These are phyloP conservation scores for Kwoniella shivajii DNA, from an alignment of 1,284 basidiomycete genomes.

Conservation along the genomic window DNA sequence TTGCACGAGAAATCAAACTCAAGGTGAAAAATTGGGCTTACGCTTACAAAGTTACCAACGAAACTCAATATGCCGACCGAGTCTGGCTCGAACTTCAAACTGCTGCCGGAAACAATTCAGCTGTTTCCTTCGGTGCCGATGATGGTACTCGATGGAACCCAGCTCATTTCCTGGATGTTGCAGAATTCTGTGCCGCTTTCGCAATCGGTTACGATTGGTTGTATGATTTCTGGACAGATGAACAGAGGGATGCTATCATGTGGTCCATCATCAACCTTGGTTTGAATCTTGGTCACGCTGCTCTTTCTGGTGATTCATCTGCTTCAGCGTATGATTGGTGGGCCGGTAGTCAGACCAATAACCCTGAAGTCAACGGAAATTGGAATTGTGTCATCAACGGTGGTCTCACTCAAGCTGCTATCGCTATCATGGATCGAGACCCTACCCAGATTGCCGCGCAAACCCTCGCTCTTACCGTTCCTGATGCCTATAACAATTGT, in stretches of 20 bases:
- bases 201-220: slow-evolving; percentile 94
- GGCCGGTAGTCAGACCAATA: slow-evolving; percentile 37
- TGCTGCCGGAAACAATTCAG: slow-evolving; percentile 52
- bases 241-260: slow-evolving; percentile 72
- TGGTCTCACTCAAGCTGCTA: slow-evolving; percentile 82
- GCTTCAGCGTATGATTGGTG: slow-evolving; percentile 57
- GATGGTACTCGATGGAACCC: slow-evolving; percentile 70
- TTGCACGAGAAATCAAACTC: slow-evolving; percentile 84
- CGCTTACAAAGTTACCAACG: slow-evolving; percentile 84
- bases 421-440: slow-evolving; percentile 88
- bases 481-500: slow-evolving; percentile 80
- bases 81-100: slow-evolving; percentile 72
- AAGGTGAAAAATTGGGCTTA: slow-evolving; percentile 92
- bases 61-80: slow-evolving; percentile 80
- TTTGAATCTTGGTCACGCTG: slow-evolving; percentile 64
- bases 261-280: slow-evolving; percentile 78
- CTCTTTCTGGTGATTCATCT: slow-evolving; percentile 54
- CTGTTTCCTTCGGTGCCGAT: slow-evolving; percentile 65
- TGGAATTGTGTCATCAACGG: slow-evolving; percentile 98
- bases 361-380: slow-evolving; percentile 64
- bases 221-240: slow-evolving; percentile 77
- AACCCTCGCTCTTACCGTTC: slow-evolving; percentile 67
- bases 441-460: slow-evolving; percentile 69
- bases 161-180: slow-evolving; percentile 89
- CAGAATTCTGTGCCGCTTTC: slow-evolving; percentile 82